Conservation (phyloP, 2,329 filamentous ascomycete genomes). For the Setomelanomma holmii region DNA sequence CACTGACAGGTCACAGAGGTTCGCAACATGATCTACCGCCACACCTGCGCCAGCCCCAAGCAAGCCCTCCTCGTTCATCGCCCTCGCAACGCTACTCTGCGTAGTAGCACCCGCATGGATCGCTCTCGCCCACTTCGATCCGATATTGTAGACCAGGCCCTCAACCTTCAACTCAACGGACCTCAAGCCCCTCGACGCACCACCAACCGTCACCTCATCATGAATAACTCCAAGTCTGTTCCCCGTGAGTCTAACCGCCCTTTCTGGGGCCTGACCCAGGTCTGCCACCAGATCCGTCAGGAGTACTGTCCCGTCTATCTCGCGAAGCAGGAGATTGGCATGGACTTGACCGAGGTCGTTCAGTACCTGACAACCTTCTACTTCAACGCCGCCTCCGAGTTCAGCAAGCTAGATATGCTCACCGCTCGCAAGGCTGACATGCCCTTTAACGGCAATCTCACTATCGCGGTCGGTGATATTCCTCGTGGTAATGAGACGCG, state of each 20-base stretch:
- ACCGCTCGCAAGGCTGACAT: conserved; percentile 14
- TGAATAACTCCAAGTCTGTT: not conserved
- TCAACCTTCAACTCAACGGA: conserved; percentile 13
- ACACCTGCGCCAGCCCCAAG: conserved; percentile 8
- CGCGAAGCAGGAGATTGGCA: conserved; percentile 31
- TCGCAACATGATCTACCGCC: conserved; percentile 35
- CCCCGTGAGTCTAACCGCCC: conserved; percentile 29
- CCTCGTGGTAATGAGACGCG: conserved; percentile 3
- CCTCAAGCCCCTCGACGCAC: too few species aligned
- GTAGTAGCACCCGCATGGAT: conserved; percentile 29
- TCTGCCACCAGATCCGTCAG: conserved; percentile 29
- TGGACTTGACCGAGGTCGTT: conserved; percentile 31
- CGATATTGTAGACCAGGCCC: conserved; percentile 17
- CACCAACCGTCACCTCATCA: too few species aligned
- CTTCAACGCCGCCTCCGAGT: not conserved
- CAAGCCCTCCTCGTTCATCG: conserved; percentile 36
- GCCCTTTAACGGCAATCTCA: conserved; percentile 35
- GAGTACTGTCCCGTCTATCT: conserved; percentile 37
- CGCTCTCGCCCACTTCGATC: conserved; percentile 21
- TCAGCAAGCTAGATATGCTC: conserved; percentile 6
- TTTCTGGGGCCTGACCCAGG: conserved; percentile 35
- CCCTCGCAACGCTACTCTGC: conserved; percentile 33
- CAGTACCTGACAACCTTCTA: conserved; percentile 34
- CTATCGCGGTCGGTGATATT: conserved; percentile 32
- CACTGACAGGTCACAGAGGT: too few species aligned